Conservation (phyloP, 768 basidiomycete genomes). For the Goffeauzyma gilvescens region DNA sequence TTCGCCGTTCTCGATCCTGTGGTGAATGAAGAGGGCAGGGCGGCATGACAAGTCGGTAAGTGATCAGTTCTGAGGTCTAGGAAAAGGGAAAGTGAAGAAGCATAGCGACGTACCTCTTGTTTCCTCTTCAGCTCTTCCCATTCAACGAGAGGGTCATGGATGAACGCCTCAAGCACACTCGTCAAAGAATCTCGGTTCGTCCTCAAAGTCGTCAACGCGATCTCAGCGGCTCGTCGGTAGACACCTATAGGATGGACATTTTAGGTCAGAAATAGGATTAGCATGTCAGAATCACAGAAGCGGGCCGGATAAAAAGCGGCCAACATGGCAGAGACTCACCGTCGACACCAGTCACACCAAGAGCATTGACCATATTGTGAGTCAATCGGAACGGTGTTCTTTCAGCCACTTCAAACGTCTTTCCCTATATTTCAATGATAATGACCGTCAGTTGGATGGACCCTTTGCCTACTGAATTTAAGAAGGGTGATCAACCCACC, state of each 20-base stretch:
- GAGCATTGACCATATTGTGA: constrained; percentile 74
- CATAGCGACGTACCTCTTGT: constrained; percentile 10
- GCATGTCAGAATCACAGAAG: too few relatives aligned
- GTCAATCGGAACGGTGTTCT: constrained; percentile 86
- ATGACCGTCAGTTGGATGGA: neutral
- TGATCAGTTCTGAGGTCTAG: too few relatives aligned
- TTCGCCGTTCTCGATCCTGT: constrained; percentile 7
- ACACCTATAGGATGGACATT: constrained; percentile 41
- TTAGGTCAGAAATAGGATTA: neutral
- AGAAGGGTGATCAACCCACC: constrained; percentile 39
- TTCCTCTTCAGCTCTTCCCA: constrained; percentile 52
- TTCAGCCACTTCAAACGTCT: constrained; percentile 68
- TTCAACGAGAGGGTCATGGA: constrained; percentile 90
- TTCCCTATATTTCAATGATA: constrained; percentile 41
- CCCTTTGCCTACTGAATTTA: neutral
- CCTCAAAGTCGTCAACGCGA: constrained; percentile 67
- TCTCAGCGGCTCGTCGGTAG: constrained; percentile 76
- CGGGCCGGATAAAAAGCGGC: constrained; percentile 2
- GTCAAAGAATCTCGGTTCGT: constrained; percentile 82
- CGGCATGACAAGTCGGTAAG: too few relatives aligned
- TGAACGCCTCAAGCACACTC: constrained; percentile 88
- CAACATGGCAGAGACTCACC: constrained; percentile 35
- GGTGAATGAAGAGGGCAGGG: too few relatives aligned
- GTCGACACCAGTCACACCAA: constrained; percentile 85
- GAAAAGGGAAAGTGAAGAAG: too few relatives aligned